phyloP scores from a whole-genome alignment of 306 rosid species.

The Quercus robur region DNA sequence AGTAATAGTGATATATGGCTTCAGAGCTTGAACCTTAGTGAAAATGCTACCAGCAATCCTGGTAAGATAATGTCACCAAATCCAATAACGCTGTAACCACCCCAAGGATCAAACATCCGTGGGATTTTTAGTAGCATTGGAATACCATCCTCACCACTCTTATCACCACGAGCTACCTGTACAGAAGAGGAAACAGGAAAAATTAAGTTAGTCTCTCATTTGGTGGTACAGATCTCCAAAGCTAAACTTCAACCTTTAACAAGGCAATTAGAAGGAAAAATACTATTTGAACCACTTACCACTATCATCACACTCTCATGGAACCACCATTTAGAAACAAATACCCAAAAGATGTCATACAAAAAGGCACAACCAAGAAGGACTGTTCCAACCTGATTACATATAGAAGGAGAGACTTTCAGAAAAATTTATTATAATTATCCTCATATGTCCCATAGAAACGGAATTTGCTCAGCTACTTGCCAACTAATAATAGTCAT shows the following conservation, averaged over 20 bases:
- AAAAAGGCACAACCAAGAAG: constrained; percentile 96
- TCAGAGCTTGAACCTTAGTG: constrained; percentile 64
- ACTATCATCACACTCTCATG: constrained; percentile 99
- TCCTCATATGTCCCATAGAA: background rate
- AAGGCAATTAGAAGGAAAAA: background rate
- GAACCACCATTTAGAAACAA: constrained; percentile 95
- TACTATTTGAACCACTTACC: constrained; percentile 50
- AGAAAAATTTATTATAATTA: constrained; percentile 5
- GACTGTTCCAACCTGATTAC: constrained; percentile 89
- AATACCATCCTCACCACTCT: constrained; percentile 96
- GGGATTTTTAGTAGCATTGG: constrained; percentile 99
- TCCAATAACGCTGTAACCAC: constrained; percentile 97
- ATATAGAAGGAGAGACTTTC: background rate
- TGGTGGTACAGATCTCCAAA: background rate
- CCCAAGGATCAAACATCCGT: constrained; percentile 98
- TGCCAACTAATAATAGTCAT: background rate
- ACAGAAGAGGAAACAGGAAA: constrained; percentile 9
- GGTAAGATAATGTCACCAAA: constrained; percentile 98
- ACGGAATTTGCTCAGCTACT: constrained; percentile 5
- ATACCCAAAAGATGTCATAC: constrained; percentile 97
- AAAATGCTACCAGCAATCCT: constrained; percentile 90
- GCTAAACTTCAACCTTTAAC: background rate
- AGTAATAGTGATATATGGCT: constrained; percentile 8
- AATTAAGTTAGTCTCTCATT: background rate
- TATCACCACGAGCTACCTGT: constrained; percentile 99